Percentiles rank a stretch among this genome's conserved stretches.
Conservation (phyloP, 2,329 filamentous ascomycete genomes). For the Stagonosporopsis tanaceti region DNA sequence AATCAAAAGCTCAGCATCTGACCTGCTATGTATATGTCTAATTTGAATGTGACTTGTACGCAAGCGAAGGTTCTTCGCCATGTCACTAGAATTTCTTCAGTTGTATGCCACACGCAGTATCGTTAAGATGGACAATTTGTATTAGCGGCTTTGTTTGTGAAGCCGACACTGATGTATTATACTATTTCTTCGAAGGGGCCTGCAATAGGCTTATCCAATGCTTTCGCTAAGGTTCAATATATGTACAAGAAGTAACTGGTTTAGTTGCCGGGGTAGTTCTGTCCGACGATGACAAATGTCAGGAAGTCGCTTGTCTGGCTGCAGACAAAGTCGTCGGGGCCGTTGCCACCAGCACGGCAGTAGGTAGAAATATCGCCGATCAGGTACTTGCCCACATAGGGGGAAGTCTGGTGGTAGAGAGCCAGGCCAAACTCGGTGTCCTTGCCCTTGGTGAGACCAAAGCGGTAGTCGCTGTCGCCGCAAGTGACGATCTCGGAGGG, state of each 20-base stretch:
- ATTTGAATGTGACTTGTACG: not conserved
- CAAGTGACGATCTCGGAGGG: conserved; percentile 26
- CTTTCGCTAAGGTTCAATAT: conserved; percentile 14
- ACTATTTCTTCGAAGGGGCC: not conserved
- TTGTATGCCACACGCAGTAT: not conserved
- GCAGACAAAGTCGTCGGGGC: conserved; percentile 30
- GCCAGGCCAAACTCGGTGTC: conserved; percentile 15
- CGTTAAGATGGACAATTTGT: not conserved
- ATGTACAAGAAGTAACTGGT: conserved; percentile 4
- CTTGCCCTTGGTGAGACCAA: conserved; percentile 20
- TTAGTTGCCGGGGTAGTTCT: conserved; percentile 1
- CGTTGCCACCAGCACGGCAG: conserved; percentile 34
- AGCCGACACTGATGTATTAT: not conserved
- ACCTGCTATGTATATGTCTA: not conserved
- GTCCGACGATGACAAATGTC: conserved; percentile 25
- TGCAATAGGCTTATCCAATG: not conserved
- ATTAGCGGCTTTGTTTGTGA: not conserved
- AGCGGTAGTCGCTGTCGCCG: conserved; percentile 30
- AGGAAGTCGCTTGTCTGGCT: conserved; percentile 14
- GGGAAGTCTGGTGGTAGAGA: conserved; percentile 29
- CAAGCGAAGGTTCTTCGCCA: not conserved
- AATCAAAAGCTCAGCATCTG: not conserved
- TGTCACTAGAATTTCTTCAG: not conserved
- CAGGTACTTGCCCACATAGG: conserved; percentile 20
- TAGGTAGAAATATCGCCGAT: conserved; percentile 24